phyloP scores from a whole-genome alignment of 495 filamentous ascomycete species.

The Annulohypoxylon stygium region DNA sequence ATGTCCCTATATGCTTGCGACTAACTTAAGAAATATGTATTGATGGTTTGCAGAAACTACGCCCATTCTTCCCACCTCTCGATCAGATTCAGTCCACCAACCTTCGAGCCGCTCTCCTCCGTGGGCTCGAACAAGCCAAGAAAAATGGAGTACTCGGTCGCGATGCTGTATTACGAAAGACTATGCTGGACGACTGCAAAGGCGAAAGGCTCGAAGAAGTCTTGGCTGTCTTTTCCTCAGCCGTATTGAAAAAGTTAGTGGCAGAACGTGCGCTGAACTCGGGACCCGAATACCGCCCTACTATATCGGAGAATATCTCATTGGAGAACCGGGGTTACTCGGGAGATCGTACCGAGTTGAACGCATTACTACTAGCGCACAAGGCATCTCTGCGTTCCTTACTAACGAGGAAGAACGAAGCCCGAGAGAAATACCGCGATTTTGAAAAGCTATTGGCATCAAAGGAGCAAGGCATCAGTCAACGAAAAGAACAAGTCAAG shows the following conservation, averaged over 20 bases:
- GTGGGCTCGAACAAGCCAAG: slow-evolving; percentile 82
- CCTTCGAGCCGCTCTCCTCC: slow-evolving; percentile 85
- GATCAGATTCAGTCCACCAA: slow-evolving; percentile 90
- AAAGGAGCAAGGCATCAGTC: slow-evolving; percentile 58
- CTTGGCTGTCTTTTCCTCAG: slow-evolving; percentile 80
- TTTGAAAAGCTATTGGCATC: slow-evolving; percentile 71
- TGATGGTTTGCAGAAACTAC: slow-evolving; percentile 73
- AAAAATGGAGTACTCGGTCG: slow-evolving; percentile 85
- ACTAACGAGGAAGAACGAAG: slow-evolving; percentile 68
- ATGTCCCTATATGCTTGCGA: slow-evolving; percentile 26
- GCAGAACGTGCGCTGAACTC: slow-evolving; percentile 57
- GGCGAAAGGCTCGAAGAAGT: slow-evolving; percentile 86
- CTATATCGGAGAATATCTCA: slow-evolving; percentile 69
- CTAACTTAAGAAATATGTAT: background rate
- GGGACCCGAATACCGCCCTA: slow-evolving; percentile 55
- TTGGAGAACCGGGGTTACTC: slow-evolving; percentile 70
- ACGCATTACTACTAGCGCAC: slow-evolving; percentile 79
- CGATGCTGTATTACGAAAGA: slow-evolving; percentile 83
- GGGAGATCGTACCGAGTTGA: slow-evolving; percentile 70
- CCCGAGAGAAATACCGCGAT: slow-evolving; percentile 63
- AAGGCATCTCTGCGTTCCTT: slow-evolving; percentile 69
- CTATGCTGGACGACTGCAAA: slow-evolving; percentile 92
- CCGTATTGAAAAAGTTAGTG: slow-evolving; percentile 78
- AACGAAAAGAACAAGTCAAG: slow-evolving; percentile 59
- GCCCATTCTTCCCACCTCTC: slow-evolving; percentile 88